A percentile compares a stretch with the other conserved stretches of the same genome.
These are phyloP conservation scores for Naegleria lovaniensis DNA, from an alignment of 208 protist genomes.

Conservation along the genomic window DNA sequence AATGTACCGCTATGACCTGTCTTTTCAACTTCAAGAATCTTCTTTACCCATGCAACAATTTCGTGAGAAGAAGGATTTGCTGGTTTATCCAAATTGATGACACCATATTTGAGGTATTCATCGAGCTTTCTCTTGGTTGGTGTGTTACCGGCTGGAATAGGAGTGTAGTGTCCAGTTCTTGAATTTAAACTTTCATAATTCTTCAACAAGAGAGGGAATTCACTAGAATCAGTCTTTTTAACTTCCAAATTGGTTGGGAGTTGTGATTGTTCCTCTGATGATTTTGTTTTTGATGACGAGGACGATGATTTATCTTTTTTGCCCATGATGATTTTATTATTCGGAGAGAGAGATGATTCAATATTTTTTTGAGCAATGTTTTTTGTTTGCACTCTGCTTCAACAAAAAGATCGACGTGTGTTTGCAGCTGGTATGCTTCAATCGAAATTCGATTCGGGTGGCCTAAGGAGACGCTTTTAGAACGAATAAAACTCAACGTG, in stretches of 20 bases:
- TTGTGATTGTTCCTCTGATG: too few relatives aligned
- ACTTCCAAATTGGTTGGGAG: slow-evolving; percentile 14
- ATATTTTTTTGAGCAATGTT: not conserved
- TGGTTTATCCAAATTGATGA: slow-evolving; percentile 99
- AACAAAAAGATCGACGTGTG: too few relatives aligned
- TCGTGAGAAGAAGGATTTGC: slow-evolving; percentile 99
- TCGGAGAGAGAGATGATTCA: not conserved
- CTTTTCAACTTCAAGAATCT: slow-evolving; percentile 97
- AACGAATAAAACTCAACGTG: too few relatives aligned
- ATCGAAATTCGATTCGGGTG: too few relatives aligned
- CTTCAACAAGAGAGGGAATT: slow-evolving; percentile 97
- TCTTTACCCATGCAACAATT: slow-evolving; percentile 99
- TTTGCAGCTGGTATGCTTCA: too few relatives aligned
- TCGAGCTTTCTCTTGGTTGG: slow-evolving; percentile 91
- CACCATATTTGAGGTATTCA: slow-evolving; percentile 97
- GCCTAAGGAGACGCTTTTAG: too few relatives aligned
- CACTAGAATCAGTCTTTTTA: slow-evolving; percentile 68
- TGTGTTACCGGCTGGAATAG: slow-evolving; percentile 86
- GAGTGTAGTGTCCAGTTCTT: slow-evolving; percentile 92
- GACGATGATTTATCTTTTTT: slow-evolving; percentile 12
- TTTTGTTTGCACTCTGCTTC: too few relatives aligned
- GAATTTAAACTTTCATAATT: slow-evolving; percentile 98
- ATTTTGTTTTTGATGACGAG: not conserved
- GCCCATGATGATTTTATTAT: not conserved
- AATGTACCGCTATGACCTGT: slow-evolving; percentile 98